Conservation (phyloP, 1,284 basidiomycete genomes). For the Lentinus polychrous region DNA sequence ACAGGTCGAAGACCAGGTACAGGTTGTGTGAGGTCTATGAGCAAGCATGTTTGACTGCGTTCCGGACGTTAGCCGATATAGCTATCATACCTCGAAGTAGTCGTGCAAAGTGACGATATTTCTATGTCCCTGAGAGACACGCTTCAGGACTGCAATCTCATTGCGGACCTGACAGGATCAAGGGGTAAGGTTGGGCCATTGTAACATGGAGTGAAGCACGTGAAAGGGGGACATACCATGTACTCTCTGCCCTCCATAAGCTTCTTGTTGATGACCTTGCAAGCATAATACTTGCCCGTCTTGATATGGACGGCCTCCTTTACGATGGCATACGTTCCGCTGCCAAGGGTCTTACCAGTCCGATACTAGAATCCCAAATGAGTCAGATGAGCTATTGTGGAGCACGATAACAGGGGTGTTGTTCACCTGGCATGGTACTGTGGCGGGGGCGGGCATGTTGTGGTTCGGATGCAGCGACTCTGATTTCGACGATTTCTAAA, state of each 20-base stretch:
- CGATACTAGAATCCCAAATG: constrained; percentile 59
- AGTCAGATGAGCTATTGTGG: background rate
- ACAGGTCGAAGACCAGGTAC: constrained; percentile 94
- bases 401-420: background rate
- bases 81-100: constrained; percentile 83
- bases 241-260: constrained; percentile 92
- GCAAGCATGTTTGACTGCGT: constrained; percentile 1
- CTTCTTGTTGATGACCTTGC: constrained; percentile 95
- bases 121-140: constrained; percentile 83
- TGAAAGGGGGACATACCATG: constrained; percentile 50
- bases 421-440: constrained; percentile 60
- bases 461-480: background rate
- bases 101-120: constrained; percentile 93
- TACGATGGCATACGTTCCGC: constrained; percentile 88
- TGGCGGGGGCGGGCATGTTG: constrained; percentile 25
- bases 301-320: constrained; percentile 96
- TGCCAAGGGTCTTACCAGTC: constrained; percentile 88
- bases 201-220: background rate
- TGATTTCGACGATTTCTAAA: background rate
- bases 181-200: background rate
- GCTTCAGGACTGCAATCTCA: constrained; percentile 94
- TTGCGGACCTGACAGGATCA: constrained; percentile 87
- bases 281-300: constrained; percentile 82
- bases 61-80: constrained; percentile 3
- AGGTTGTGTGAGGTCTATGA: constrained; percentile 85